Percentiles rank a stretch among this genome's conserved stretches.
Conservation (phyloP, 2,329 filamentous ascomycete species). For the Penicillium sp. region DNA sequence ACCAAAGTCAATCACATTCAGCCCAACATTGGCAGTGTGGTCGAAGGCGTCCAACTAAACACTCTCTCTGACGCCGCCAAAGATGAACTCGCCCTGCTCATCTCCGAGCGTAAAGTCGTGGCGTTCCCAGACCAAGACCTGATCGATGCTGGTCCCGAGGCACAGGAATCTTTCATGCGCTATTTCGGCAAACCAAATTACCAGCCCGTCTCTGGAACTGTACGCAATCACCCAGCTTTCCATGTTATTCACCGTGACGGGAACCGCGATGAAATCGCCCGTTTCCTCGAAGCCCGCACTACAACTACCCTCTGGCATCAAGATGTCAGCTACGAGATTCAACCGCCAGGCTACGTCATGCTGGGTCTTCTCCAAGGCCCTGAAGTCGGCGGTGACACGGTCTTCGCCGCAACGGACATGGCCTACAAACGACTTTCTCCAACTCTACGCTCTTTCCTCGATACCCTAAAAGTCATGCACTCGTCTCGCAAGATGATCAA, state of each 20-base stretch:
- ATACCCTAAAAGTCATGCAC: constrained; percentile 35
- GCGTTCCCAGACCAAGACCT: constrained; percentile 50
- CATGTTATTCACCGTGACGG: constrained; percentile 45
- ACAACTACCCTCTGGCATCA: constrained; percentile 48
- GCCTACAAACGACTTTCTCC: constrained; percentile 48
- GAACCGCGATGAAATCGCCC: constrained; percentile 40
- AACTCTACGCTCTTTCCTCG: constrained; percentile 42
- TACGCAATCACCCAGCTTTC: constrained; percentile 41
- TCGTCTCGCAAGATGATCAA: constrained; percentile 43
- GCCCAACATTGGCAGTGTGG: constrained; percentile 39
- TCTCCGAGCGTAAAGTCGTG: constrained; percentile 59
- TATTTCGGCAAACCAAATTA: constrained; percentile 45
- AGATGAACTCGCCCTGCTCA: constrained; percentile 55
- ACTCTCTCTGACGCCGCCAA: constrained; percentile 45
- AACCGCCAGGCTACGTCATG: constrained; percentile 46
- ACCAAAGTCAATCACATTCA: constrained; percentile 38
- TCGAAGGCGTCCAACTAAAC: constrained; percentile 46
- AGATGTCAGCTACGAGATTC: constrained; percentile 47
- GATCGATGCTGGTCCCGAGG: constrained; percentile 41
- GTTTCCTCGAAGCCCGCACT: constrained; percentile 40
- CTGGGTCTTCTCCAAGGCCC: constrained; percentile 47
- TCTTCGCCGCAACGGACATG: constrained; percentile 43
- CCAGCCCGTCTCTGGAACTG: constrained; percentile 41
- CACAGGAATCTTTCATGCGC: constrained; percentile 42
- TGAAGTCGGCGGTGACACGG: constrained; percentile 47